These are phyloP conservation scores for Dictyostelium intermedium DNA, from an alignment of 78 protist species.

Conservation along the genomic window DNA sequence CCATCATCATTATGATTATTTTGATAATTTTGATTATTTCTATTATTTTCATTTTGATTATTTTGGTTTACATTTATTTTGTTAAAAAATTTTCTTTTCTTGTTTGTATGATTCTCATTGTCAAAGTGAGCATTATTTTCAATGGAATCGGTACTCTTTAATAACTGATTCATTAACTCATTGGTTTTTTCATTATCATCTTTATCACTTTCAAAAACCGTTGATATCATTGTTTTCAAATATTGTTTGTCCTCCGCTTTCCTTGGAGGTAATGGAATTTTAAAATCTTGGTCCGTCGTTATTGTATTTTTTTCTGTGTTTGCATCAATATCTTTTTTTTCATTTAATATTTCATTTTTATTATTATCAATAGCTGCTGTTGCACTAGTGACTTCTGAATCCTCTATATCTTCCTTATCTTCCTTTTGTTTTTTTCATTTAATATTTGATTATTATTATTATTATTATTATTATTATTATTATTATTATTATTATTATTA, in stretches of 20 bases:
- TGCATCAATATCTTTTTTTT: not conserved
- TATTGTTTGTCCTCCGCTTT: not conserved
- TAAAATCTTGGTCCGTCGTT: not conserved
- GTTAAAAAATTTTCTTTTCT: constrained; percentile 6
- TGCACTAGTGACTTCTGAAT: not conserved
- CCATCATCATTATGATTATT: not conserved
- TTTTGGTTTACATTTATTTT: not conserved
- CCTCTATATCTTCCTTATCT: not conserved
- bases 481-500: not conserved
- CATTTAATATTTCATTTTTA: not conserved
- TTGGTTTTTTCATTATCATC: constrained; percentile 7
- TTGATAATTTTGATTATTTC: not conserved
- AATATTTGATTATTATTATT: not conserved
- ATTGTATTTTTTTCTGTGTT: not conserved
- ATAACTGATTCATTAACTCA: not conserved
- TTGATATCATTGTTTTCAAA: not conserved
- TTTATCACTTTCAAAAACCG: not conserved
- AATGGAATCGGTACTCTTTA: not conserved
- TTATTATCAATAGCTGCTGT: not conserved
- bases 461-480: not conserved
- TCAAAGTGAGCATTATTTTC: not conserved
- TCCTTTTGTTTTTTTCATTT: too few species aligned
- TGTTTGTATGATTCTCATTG: not conserved
- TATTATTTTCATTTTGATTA: not conserved
- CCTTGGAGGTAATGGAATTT: not conserved